phyloP scores from a whole-genome alignment of 768 basidiomycete species.

The Mycena floridula region DNA sequence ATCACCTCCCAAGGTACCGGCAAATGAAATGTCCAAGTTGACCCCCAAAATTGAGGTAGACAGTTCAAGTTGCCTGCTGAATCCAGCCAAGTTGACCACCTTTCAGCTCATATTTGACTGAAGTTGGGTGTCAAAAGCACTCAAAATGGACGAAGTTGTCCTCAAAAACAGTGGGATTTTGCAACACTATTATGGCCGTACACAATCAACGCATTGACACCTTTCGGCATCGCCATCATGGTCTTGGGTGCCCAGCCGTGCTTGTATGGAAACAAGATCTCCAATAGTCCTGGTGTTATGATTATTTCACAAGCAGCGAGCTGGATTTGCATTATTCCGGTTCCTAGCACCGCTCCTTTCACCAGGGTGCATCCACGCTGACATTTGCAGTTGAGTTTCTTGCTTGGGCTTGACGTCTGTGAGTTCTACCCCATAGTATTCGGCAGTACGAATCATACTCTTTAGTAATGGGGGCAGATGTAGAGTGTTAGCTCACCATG shows the following conservation, averaged over 20 bases:
- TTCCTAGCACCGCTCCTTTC: too few species aligned
- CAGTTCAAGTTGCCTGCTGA: too few species aligned
- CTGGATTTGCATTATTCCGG: not conserved
- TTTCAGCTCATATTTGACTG: too few species aligned
- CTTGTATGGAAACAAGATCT: not conserved
- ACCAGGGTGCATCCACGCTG: too few species aligned
- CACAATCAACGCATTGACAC: not conserved
- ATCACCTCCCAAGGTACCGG: too few species aligned
- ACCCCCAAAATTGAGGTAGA: too few species aligned
- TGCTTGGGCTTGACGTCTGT: not conserved
- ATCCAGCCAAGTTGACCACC: too few species aligned
- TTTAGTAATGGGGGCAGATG: not conserved
- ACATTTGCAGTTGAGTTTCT: not conserved
- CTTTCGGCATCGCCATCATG: not conserved
- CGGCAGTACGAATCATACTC: not conserved
- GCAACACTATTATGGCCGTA: too few species aligned
- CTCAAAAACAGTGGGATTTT: too few species aligned
- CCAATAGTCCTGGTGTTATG: not conserved
- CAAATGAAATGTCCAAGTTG: too few species aligned
- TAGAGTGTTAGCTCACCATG: not conserved
- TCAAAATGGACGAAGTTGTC: too few species aligned
- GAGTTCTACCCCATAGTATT: not conserved
- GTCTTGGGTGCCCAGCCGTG: conserved; percentile 1
- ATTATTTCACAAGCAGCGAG: not conserved
- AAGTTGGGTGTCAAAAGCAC: too few species aligned